These are phyloP conservation scores for Panicum hallii DNA, from an alignment of 202 grass and related monocot genomes.

Conservation along the genomic window DNA sequence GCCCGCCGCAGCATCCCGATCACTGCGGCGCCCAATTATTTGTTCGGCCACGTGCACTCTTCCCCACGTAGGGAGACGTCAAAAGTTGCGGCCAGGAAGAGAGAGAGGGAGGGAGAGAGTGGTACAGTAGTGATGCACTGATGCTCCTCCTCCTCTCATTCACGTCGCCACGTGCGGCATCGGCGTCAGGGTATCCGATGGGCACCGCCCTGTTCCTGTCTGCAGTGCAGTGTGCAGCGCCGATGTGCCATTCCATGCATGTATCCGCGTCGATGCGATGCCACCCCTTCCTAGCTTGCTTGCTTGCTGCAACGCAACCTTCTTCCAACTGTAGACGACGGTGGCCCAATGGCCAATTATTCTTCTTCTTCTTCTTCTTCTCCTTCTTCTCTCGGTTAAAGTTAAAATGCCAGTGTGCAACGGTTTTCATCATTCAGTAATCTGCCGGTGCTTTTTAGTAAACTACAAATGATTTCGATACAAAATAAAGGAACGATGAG, in stretches of 20 bases:
- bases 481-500: too few species aligned
- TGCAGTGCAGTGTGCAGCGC: background rate
- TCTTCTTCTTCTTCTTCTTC: too few species aligned
- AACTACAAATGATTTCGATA: background rate
- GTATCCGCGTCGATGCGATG: background rate
- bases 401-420: background rate
- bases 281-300: background rate
- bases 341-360: background rate
- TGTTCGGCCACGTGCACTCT: slow-evolving; percentile 6
- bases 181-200: slow-evolving; percentile 47
- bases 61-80: slow-evolving; percentile 34
- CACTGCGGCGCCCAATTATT: slow-evolving; percentile 24
- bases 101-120: background rate
- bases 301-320: background rate
- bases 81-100: slow-evolving; percentile 25
- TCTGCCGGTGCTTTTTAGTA: background rate
- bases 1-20: background rate
- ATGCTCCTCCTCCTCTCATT: too few species aligned
- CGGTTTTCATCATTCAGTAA: background rate
- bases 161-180: slow-evolving; percentile 33
- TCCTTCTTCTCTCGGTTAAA: too few species aligned
- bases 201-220: background rate
- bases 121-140: too few species aligned
- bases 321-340: background rate
- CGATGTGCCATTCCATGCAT: background rate